These are phyloP conservation scores for Suillus variegatus DNA, from an alignment of 768 basidiomycete genomes.

Conservation along the genomic window DNA sequence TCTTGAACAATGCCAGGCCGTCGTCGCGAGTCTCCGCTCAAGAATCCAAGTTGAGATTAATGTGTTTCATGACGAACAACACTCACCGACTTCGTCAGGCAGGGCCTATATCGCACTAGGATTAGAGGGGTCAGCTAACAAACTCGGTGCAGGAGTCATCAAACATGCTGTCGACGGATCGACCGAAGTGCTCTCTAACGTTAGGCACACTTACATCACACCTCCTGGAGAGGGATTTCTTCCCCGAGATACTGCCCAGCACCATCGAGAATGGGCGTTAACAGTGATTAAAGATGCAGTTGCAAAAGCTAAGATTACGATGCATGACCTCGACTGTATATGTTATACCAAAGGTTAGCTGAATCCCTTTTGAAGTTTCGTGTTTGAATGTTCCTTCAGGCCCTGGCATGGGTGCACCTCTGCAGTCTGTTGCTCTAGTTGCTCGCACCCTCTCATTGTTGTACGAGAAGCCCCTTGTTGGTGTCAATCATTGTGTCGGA, in stretches of 20 bases:
- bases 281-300: slow-evolving; percentile 80
- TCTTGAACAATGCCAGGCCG: slow-evolving; percentile 21
- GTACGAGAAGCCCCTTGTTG: slow-evolving; percentile 88
- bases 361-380: not conserved
- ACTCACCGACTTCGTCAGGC: slow-evolving; percentile 40
- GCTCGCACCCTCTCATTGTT: slow-evolving; percentile 89
- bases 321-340: slow-evolving; percentile 89
- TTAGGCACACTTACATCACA: slow-evolving; percentile 98
- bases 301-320: slow-evolving; percentile 60
- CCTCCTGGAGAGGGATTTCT: slow-evolving; percentile 98
- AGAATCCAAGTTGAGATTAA: slow-evolving; percentile 33
- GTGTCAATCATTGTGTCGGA: slow-evolving; percentile 99
- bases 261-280: slow-evolving; percentile 92
- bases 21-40: slow-evolving; percentile 29
- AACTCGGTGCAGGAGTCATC: slow-evolving; percentile 93
- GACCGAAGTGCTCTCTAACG: slow-evolving; percentile 81
- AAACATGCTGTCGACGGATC: slow-evolving; percentile 75
- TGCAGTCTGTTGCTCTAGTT: slow-evolving; percentile 93
- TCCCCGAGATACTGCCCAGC: slow-evolving; percentile 92
- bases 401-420: slow-evolving; percentile 98
- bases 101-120: slow-evolving; percentile 85
- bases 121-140: slow-evolving; percentile 97
- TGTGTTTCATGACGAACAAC: slow-evolving; percentile 13
- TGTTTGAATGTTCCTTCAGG: slow-evolving; percentile 47
- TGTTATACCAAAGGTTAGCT: slow-evolving; percentile 91